A percentile compares a stretch with the other conserved stretches of the same genome.
Conservation (phyloP, 1,139 yeast genomes). For the Zygosaccharomyces pseudobailii region DNA sequence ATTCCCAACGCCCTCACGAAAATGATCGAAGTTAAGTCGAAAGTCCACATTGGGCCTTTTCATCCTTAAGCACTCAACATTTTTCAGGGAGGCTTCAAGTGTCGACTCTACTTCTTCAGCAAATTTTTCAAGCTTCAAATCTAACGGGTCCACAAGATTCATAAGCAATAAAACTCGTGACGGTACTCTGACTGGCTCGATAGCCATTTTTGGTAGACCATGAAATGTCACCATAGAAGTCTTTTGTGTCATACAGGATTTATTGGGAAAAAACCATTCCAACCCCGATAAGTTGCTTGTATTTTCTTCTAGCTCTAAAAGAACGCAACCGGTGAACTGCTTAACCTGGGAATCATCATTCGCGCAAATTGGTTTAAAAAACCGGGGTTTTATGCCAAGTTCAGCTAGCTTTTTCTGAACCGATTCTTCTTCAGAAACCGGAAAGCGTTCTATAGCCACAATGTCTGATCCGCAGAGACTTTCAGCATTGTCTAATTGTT, state of each 20-base stretch:
- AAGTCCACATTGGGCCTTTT: conserved; percentile 60
- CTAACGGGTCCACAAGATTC: conserved; percentile 63
- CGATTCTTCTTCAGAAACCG: conserved; percentile 9
- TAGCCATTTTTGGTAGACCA: conserved; percentile 27
- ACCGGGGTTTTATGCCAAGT: conserved; percentile 11
- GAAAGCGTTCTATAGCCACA: conserved; percentile 18
- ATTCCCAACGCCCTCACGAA: conserved; percentile 58
- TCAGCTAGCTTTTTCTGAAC: conserved; percentile 8
- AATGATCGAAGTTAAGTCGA: conserved; percentile 39
- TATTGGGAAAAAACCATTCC: conserved; percentile 26
- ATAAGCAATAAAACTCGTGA: conserved; percentile 61
- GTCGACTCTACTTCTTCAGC: conserved; percentile 50
- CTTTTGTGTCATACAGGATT: conserved; percentile 18
- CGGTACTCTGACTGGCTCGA: conserved; percentile 14
- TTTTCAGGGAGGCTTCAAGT: conserved; percentile 51
- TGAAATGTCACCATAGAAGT: conserved; percentile 30
- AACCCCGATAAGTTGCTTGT: conserved; percentile 6
- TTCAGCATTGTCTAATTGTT: conserved; percentile 20
- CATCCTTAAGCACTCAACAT: conserved; percentile 51
- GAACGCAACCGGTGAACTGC: conserved; percentile 16
- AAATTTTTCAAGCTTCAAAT: conserved; percentile 49
- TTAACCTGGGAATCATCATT: conserved; percentile 1
- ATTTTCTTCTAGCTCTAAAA: conserved; percentile 10
- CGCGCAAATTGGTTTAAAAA: conserved; percentile 11
- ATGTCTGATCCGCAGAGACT: conserved; percentile 22